phyloP scores from a whole-genome alignment of 1,284 basidiomycete species.

The Malassezia equina region DNA sequence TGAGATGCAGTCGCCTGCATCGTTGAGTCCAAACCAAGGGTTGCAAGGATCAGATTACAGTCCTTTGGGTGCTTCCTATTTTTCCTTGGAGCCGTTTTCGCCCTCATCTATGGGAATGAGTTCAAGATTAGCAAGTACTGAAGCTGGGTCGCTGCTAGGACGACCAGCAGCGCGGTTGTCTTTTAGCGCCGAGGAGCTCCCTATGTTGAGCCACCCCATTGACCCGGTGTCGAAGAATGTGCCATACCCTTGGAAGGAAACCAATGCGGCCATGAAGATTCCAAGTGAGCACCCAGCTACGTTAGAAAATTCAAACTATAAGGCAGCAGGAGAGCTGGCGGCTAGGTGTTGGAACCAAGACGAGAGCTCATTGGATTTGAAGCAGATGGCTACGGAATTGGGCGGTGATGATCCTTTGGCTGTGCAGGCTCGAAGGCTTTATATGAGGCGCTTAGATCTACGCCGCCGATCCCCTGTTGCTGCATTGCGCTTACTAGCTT shows the following conservation, averaged over 20 bases:
- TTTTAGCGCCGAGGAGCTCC: neutral
- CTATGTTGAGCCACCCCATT: neutral
- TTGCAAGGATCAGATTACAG: neutral
- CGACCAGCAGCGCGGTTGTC: neutral
- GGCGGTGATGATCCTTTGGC: neutral
- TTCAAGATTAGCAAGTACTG: neutral
- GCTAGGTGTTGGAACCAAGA: neutral
- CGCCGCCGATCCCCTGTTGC: conserved; percentile 66
- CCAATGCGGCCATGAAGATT: neutral
- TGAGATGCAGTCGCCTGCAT: neutral
- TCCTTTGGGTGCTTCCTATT: neutral
- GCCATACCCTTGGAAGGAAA: neutral
- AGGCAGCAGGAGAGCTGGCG: neutral
- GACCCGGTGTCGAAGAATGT: neutral
- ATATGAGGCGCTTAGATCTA: conserved; percentile 86
- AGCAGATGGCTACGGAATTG: neutral
- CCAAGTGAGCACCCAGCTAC: too few species aligned
- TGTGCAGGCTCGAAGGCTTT: conserved; percentile 58
- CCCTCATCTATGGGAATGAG: neutral
- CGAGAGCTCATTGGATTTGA: neutral
- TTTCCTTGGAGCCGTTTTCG: neutral
- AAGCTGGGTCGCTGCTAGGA: neutral
- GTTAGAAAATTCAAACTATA: too few species aligned
- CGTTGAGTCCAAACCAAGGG: neutral
- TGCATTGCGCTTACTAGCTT: conserved; percentile 80